phyloP scores from a whole-genome alignment of 345 rosid species.

The Geranium rotundifolium region DNA sequence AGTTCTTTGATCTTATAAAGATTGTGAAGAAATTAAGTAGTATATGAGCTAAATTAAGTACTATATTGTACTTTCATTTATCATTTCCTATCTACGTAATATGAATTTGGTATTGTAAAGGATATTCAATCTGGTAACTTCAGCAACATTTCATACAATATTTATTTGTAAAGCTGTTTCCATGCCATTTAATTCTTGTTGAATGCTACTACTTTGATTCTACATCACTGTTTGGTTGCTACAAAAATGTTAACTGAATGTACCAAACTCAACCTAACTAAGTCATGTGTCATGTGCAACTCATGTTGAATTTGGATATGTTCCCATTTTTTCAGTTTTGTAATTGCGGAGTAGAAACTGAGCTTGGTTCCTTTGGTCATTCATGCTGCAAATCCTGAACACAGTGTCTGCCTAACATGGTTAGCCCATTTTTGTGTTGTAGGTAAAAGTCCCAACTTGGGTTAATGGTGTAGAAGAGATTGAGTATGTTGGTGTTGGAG shows the following conservation, averaged over 20 bases:
- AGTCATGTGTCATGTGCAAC: background rate
- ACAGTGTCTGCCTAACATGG: background rate
- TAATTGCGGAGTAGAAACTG: background rate
- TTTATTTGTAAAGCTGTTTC: no score
- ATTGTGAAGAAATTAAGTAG: background rate
- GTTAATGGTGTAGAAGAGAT: slow-evolving; percentile 36
- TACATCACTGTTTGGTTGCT: slow-evolving; percentile 1
- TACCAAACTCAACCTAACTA: background rate
- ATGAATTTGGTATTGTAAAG: background rate
- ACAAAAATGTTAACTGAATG: background rate
- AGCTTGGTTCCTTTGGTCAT: background rate
- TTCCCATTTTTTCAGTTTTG: background rate
- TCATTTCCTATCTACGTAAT: background rate
- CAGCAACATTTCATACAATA: background rate
- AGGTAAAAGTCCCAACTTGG: slow-evolving; percentile 90
- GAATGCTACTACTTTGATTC: background rate
- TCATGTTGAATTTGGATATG: background rate
- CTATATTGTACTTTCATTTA: no score
- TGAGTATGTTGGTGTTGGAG: slow-evolving; percentile 91
- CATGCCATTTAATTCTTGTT: background rate
- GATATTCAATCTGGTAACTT: background rate
- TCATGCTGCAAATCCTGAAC: background rate
- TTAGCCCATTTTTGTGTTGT: slow-evolving; percentile 7
- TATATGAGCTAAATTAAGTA: background rate
- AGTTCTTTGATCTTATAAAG: background rate